These are phyloP conservation scores for Microbotryum scabiosae DNA, from an alignment of 1,284 basidiomycete genomes.

Conservation along the genomic window DNA sequence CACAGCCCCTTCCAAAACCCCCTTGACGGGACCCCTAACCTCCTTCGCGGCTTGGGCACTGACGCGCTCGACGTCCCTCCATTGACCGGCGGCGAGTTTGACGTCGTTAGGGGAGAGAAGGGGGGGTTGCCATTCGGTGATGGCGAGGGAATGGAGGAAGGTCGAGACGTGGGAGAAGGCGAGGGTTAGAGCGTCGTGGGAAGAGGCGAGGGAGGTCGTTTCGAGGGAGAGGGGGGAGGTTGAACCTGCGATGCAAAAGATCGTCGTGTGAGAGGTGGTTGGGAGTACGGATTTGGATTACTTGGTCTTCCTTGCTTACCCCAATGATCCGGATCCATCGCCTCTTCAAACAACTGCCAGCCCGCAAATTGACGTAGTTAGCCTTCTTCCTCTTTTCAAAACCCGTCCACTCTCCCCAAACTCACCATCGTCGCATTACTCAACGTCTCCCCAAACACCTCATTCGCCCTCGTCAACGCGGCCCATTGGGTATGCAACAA, in stretches of 20 bases:
- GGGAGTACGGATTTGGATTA: no score
- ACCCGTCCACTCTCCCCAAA: no score
- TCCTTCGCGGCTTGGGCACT: no score
- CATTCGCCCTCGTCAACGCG: neutral
- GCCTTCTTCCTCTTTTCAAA: no score
- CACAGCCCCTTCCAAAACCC: no score
- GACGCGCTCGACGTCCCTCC: neutral
- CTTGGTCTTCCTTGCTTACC: neutral
- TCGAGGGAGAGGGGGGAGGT: neutral
- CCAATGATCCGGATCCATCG: slow-evolving; percentile 5
- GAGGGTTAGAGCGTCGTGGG: neutral
- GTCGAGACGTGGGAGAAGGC: neutral
- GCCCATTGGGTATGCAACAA: neutral
- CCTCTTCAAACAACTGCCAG: neutral
- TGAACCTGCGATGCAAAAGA: neutral
- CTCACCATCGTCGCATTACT: neutral
- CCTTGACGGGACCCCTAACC: no score
- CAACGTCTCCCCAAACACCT: neutral
- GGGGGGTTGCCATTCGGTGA: neutral
- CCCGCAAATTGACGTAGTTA: no score
- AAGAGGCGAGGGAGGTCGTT: neutral
- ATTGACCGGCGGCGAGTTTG: neutral
- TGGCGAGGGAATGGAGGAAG: neutral
- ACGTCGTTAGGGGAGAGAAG: slow-evolving; percentile 1
- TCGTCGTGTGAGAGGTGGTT: no score